These are phyloP conservation scores for Samsoniella hepiali DNA, from an alignment of 2,329 filamentous ascomycete species.

Conservation along the genomic window DNA sequence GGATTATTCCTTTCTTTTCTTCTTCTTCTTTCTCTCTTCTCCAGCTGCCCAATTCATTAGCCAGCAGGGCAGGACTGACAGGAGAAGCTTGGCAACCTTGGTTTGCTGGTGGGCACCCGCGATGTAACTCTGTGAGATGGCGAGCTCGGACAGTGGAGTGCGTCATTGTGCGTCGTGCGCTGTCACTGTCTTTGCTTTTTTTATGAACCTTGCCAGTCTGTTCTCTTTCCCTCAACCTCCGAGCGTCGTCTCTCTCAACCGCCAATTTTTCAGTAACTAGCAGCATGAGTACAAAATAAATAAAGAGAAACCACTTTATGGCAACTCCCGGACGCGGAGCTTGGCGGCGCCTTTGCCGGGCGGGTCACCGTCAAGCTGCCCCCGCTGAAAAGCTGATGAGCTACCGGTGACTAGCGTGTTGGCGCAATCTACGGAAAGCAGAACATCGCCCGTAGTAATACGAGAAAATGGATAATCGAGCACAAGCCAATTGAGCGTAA, in stretches of 20 bases:
- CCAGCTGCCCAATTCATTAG: not conserved
- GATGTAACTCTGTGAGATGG: conserved; percentile 6
- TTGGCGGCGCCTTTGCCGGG: not conserved
- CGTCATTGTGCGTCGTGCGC: not conserved
- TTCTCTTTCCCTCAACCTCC: too few species aligned
- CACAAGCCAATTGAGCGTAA: not conserved
- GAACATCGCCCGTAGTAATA: not conserved
- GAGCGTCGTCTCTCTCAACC: too few species aligned
- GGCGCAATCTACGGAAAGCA: too few species aligned
- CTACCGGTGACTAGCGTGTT: not conserved
- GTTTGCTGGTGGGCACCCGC: not conserved
- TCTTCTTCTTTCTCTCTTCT: not conserved
- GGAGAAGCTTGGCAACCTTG: not conserved
- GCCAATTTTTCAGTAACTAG: too few species aligned
- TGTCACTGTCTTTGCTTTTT: not conserved
- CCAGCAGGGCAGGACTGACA: not conserved
- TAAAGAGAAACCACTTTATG: too few species aligned
- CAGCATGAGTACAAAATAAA: too few species aligned
- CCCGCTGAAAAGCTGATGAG: conserved; percentile 1
- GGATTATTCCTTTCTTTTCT: not conserved
- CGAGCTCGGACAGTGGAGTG: not conserved
- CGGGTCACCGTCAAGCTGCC: not conserved
- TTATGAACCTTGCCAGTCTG: too few species aligned
- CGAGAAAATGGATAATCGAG: not conserved
- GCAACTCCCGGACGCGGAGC: not conserved